A percentile compares a stretch with the other conserved stretches of the same genome.
Conservation (phyloP, 306 rosid species). For the Dryas drummondii region DNA sequence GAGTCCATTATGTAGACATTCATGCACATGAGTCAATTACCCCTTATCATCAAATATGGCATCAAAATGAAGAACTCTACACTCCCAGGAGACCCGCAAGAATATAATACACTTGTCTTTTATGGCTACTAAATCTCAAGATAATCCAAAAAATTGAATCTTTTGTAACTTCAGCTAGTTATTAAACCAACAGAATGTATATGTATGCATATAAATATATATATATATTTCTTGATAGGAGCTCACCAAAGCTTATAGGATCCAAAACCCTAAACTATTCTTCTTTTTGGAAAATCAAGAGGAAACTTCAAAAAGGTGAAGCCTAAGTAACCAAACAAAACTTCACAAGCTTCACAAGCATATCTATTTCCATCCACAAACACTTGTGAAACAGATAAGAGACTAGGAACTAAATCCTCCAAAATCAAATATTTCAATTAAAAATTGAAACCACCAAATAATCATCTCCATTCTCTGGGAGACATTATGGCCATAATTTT, state of each 20-base stretch:
- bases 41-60: too few relatives aligned
- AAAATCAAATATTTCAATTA: too few relatives aligned
- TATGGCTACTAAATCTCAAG: not conserved
- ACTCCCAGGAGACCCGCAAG: not conserved
- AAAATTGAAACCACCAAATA: too few relatives aligned
- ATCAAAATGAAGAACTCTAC: not conserved
- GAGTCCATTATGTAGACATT: too few relatives aligned
- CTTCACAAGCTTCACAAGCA: not conserved
- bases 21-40: too few relatives aligned
- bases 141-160: not conserved
- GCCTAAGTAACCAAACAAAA: not conserved
- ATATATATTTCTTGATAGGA: not conserved
- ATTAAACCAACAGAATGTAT: not conserved
- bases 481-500: not conserved
- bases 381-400: not conserved
- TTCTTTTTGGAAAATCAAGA: not conserved
- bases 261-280: not conserved
- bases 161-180: not conserved
- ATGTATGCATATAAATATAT: too few relatives aligned
- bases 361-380: not conserved
- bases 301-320: not conserved
- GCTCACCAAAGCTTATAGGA: not conserved
- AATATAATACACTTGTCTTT: not conserved
- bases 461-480: too few relatives aligned
- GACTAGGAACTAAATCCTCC: not conserved